phyloP scores from a whole-genome alignment of 768 basidiomycete genomes.

The Pilatotrama ljubarskyi region DNA sequence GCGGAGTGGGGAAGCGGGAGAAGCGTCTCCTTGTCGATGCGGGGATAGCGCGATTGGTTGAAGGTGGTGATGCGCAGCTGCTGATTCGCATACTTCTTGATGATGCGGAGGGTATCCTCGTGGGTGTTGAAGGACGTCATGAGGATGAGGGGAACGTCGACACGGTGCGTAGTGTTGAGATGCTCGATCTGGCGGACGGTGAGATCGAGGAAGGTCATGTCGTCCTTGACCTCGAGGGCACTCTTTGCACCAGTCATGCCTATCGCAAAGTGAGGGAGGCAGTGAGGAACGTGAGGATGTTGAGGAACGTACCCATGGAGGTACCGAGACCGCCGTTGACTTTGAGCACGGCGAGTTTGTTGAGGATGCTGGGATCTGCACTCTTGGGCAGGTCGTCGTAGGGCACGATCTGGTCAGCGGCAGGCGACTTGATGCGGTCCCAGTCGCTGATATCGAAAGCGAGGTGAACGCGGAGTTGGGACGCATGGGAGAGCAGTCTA shows the following conservation, averaged over 20 bases:
- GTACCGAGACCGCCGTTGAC: conserved; percentile 93
- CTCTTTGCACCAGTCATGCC: conserved; percentile 88
- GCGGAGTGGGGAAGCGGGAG: conserved; percentile 82
- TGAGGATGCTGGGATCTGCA: conserved; percentile 62
- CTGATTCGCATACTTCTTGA: conserved; percentile 96
- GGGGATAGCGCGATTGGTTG: conserved; percentile 93
- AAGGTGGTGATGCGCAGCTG: conserved; percentile 91
- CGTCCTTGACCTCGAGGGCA: conserved; percentile 94
- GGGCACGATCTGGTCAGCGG: conserved; percentile 80
- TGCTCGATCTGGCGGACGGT: conserved; percentile 95
- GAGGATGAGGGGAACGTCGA: conserved; percentile 95
- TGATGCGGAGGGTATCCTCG: conserved; percentile 93
- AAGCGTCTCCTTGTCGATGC: conserved; percentile 87
- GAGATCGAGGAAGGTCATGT: conserved; percentile 97
- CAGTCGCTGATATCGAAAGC: conserved; percentile 27
- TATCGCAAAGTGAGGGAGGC: conserved; percentile 27
- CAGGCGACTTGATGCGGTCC: conserved; percentile 74
- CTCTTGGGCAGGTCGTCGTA: conserved; percentile 69
- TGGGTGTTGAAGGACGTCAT: conserved; percentile 99
- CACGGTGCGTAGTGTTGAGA: conserved; percentile 79
- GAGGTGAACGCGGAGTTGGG: not conserved
- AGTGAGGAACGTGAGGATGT: not conserved
- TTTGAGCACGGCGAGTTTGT: conserved; percentile 94
- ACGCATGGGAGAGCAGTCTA: conserved; percentile 1
- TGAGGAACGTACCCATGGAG: conserved; percentile 65